These are phyloP conservation scores for Mucor ambiguus DNA, from an alignment of 371 early-diverging fungal species.

Conservation along the genomic window DNA sequence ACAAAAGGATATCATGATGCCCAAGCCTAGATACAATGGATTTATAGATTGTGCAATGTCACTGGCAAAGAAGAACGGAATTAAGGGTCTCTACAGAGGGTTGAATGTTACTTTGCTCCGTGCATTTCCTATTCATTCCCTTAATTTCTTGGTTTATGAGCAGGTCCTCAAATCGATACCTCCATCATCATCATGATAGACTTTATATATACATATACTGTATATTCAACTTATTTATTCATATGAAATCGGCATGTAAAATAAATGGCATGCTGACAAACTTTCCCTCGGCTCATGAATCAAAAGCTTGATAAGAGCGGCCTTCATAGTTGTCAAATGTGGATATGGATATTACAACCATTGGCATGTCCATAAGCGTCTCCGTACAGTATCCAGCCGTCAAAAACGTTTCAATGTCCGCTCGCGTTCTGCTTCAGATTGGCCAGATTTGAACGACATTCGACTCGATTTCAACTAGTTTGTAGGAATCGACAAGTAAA, in stretches of 20 bases:
- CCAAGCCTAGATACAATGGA: conserved; percentile 47
- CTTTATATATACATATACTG: background rate
- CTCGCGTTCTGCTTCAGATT: too few relatives aligned
- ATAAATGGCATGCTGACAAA: background rate
- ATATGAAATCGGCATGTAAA: background rate
- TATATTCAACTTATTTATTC: conserved; percentile 4
- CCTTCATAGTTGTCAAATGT: too few relatives aligned
- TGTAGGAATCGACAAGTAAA: too few relatives aligned
- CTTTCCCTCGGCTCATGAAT: too few relatives aligned
- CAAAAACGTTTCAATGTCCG: too few relatives aligned
- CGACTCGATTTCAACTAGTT: too few relatives aligned
- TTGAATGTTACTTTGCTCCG: conserved; percentile 74
- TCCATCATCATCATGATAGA: conserved; percentile 8
- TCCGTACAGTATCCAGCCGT: too few relatives aligned
- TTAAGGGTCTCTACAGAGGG: conserved; percentile 73
- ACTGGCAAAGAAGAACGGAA: conserved; percentile 56
- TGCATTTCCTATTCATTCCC: conserved; percentile 82
- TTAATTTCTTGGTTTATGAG: conserved; percentile 82
- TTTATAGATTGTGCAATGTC: conserved; percentile 58
- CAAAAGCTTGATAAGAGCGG: too few relatives aligned
- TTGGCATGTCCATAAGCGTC: too few relatives aligned
- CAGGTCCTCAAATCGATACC: conserved; percentile 55
- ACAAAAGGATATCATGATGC: conserved; percentile 71
- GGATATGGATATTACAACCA: too few relatives aligned
- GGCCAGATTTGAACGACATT: too few relatives aligned